Conservation (phyloP, 2,329 filamentous ascomycete genomes). For the Ophiostoma piceae region DNA sequence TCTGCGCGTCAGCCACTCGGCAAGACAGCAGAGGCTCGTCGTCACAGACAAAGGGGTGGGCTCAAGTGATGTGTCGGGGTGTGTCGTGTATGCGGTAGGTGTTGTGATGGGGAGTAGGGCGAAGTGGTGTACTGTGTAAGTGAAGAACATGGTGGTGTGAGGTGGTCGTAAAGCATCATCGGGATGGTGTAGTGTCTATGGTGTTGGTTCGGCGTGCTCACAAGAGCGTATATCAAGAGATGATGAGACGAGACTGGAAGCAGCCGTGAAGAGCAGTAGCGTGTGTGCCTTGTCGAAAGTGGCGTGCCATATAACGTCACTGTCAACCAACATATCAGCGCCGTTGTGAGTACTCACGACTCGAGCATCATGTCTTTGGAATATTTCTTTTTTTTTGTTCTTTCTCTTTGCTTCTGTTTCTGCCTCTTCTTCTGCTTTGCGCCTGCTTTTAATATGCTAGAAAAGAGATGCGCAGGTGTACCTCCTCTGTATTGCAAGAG, state of each 20-base stretch:
- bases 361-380: background rate
- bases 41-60: no score
- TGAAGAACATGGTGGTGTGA: no score
- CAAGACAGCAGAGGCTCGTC: no score
- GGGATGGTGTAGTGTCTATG: background rate
- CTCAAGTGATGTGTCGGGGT: background rate
- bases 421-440: background rate
- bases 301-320: background rate
- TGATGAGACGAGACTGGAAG: no score
- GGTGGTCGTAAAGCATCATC: background rate
- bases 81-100: background rate
- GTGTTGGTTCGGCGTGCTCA: background rate
- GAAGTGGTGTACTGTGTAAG: background rate
- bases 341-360: background rate
- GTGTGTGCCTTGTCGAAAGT: background rate
- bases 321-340: background rate
- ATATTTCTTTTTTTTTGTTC: conserved; percentile 11
- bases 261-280: no score
- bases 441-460: background rate
- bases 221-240: no score
- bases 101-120: background rate
- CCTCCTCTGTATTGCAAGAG: background rate
- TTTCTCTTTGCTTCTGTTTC: conserved; percentile 5
- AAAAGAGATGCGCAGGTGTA: background rate
- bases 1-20: no score